Base-by-base conservation (phyloP, 148 eudicot species). In the Salicornia ramosissima region DNA sequence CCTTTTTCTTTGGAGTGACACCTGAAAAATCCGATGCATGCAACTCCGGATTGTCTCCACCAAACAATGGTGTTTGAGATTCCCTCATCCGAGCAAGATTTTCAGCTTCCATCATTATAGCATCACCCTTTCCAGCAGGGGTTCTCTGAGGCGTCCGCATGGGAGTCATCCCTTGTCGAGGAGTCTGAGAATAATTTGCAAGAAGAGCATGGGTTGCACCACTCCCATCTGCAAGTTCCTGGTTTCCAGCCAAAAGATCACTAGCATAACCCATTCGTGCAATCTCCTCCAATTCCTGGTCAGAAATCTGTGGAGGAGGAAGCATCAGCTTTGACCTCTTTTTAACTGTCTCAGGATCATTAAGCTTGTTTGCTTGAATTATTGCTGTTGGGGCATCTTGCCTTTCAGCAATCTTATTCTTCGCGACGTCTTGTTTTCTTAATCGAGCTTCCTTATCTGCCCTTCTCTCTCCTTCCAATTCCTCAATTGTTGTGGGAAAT, bases 21-120 rank as follows among this genome's bases (percentile, higher is more conserved):
- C 99, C 99, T n/a, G 99, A 88, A 84, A 94, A 94, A 77, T 94
- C 99, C 0, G 99, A 94, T 55, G 99, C 97, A 72, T 94, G 96
- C 79, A 94, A 74, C 51, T 91, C 94, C 13, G 99, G 99, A 80
- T 94, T 94, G 47, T 88, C 88, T 52, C 99, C 99, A 63, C 99
- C 99, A 50, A 94, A 69, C 79, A 94, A 87, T 25, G 99, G 99
- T 46, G 99, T 94, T 76, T 94, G 99, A 18, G 97, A 89, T 75
- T 87, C 89, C 67, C 89, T 89, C 67, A 91, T 73, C 79, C 97
- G 84, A 59, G 93, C 86, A 33, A 89, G 83, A 71, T 95, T 95
- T 79, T 91, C 96, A 14, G 99, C 99, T 79, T 95, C 99, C 99
- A 95, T 95, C 99, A 95, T 89, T 29, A 95, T 87, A 60, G 97